These are phyloP conservation scores for Modicella reniformis DNA, from an alignment of 371 early-diverging fungal genomes.

Conservation along the genomic window DNA sequence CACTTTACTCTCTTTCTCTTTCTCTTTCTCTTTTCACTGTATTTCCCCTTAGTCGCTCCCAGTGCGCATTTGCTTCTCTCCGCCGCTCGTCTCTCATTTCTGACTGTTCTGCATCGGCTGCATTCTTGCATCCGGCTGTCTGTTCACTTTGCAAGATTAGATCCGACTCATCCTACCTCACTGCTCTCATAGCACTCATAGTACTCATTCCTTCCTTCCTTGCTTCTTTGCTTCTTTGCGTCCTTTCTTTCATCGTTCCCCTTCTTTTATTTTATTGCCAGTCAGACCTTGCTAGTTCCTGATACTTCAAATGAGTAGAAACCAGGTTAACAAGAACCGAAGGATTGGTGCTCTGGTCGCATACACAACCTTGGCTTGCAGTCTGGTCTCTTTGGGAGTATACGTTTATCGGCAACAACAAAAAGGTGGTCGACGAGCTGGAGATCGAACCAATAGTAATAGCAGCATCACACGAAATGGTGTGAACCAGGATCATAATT, in stretches of 20 bases:
- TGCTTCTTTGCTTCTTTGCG: neutral
- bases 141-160: constrained; percentile 51
- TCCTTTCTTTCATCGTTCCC: neutral
- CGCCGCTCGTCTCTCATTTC: neutral
- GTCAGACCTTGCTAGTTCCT: no score
- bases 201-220: neutral
- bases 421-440: constrained; percentile 8
- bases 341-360: constrained; percentile 40
- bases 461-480: constrained; percentile 4
- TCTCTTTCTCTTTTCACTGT: neutral
- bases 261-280: no score
- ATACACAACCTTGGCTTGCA: constrained; percentile 44
- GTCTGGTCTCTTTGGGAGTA: constrained; percentile 59
- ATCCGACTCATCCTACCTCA: neutral
- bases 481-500: constrained; percentile 13
- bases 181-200: neutral
- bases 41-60: neutral
- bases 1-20: neutral
- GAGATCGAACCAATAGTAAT: constrained; percentile 13
- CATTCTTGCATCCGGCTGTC: constrained; percentile 2
- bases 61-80: neutral
- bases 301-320: constrained; percentile 38
- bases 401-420: constrained; percentile 50
- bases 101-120: neutral
- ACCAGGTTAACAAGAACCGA: constrained; percentile 25